These are phyloP conservation scores for Pichia kudriavzevii DNA, from an alignment of 1,139 yeast genomes.

Conservation along the genomic window DNA sequence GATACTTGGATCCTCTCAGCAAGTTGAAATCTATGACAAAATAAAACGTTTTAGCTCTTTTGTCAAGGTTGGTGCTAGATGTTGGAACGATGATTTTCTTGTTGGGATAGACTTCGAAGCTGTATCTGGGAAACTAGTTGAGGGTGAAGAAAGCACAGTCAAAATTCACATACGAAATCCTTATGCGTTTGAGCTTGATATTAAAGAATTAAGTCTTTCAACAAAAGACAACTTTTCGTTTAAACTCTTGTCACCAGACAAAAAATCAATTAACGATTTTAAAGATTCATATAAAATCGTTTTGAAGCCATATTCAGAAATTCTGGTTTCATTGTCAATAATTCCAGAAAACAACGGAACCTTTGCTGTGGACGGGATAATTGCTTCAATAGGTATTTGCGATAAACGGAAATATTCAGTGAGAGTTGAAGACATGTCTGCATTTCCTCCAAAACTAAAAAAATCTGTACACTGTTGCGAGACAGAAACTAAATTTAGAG, in stretches of 20 bases:
- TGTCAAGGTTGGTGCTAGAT: slow-evolving; percentile 17
- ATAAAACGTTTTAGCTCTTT: slow-evolving; percentile 19
- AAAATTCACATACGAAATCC: slow-evolving; percentile 68
- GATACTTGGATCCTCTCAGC: slow-evolving; percentile 40
- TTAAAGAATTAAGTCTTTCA: slow-evolving; percentile 44
- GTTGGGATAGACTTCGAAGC: slow-evolving; percentile 20
- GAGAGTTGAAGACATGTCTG: slow-evolving; percentile 9
- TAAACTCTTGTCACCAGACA: slow-evolving; percentile 3
- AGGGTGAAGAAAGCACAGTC: slow-evolving; percentile 49
- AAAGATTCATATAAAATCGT: slow-evolving; percentile 9
- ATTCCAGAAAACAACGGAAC: slow-evolving; percentile 38
- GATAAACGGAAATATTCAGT: slow-evolving; percentile 30
- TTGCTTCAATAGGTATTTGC: slow-evolving; percentile 42
- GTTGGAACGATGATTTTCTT: slow-evolving; percentile 23
- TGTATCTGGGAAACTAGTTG: slow-evolving; percentile 36
- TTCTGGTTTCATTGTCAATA: slow-evolving; percentile 35
- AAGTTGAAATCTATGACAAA: slow-evolving; percentile 24
- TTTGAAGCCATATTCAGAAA: slow-evolving; percentile 31
- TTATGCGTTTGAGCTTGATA: slow-evolving; percentile 63
- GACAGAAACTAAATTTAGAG: not conserved
- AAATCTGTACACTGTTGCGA: not conserved
- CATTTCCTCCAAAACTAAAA: slow-evolving; percentile 5
- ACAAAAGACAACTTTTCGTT: slow-evolving; percentile 26
- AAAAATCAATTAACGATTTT: slow-evolving; percentile 1
- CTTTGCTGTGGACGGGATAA: slow-evolving; percentile 36